These are phyloP conservation scores for Discostella stelligeroides DNA, from an alignment of 108 stramenopile genomes.

Conservation along the genomic window DNA sequence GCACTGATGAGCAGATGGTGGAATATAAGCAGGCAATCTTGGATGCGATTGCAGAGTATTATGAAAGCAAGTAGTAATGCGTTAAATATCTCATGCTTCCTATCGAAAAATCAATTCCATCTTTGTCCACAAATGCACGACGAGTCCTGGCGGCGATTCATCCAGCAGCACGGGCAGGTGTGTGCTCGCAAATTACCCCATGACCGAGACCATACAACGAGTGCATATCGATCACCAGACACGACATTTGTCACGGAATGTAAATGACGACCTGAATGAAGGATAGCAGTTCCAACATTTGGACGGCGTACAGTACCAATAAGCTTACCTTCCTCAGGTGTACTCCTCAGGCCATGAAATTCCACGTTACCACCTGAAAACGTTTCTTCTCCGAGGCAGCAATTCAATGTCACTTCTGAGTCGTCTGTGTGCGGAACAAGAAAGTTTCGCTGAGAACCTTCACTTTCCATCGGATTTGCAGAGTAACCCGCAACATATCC, in stretches of 20 bases:
- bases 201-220: conserved; percentile 76
- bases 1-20: conserved; percentile 56
- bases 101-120: conserved; percentile 56
- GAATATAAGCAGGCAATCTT: conserved; percentile 27
- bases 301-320: conserved; percentile 52
- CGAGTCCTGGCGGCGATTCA: conserved; percentile 62
- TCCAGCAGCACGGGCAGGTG: conserved; percentile 82
- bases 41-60: conserved; percentile 20
- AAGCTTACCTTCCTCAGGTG: conserved; percentile 53
- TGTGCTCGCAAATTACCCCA: conserved; percentile 53
- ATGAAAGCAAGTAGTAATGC: not conserved
- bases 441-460: conserved; percentile 60
- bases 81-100: no score
- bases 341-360: conserved; percentile 77
- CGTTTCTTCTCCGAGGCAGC: conserved; percentile 68
- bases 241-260: conserved; percentile 77
- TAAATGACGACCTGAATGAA: conserved; percentile 81
- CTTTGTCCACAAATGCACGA: conserved; percentile 57
- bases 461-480: conserved; percentile 42
- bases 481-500: conserved; percentile 83
- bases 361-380: conserved; percentile 70
- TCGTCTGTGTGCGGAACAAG: conserved; percentile 87
- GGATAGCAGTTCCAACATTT: conserved; percentile 57
- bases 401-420: conserved; percentile 81
- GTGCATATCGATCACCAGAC: conserved; percentile 76